These are phyloP conservation scores for Astrocystis sublimbata DNA, from an alignment of 495 filamentous ascomycete species.

Conservation along the genomic window DNA sequence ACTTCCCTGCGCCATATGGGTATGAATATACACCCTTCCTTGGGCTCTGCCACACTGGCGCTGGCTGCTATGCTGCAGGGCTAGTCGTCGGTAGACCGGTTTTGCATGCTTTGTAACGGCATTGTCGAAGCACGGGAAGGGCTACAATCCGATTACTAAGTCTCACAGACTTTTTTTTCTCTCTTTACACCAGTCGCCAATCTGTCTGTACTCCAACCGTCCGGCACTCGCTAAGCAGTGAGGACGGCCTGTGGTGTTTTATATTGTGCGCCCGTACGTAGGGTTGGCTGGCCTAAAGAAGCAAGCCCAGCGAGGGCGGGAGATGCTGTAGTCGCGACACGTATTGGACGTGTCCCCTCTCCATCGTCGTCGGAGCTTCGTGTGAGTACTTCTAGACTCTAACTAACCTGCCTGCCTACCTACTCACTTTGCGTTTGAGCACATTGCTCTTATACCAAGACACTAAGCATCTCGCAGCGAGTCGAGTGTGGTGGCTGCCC, in stretches of 20 bases:
- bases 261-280: conserved; percentile 12
- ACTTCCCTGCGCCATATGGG: too few species aligned
- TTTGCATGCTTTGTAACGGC: neutral
- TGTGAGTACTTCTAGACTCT: neutral
- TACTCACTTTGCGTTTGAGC: conserved; percentile 1
- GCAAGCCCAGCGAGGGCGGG: conserved; percentile 2
- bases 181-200: too few species aligned
- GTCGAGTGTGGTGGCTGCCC: conserved; percentile 7
- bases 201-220: conserved; percentile 3
- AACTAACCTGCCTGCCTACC: too few species aligned
- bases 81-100: neutral
- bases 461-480: too few species aligned
- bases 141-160: too few species aligned
- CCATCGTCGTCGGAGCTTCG: too few species aligned
- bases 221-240: too few species aligned
- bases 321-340: neutral
- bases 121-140: neutral
- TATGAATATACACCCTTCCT: neutral
- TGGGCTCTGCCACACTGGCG: neutral
- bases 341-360: neutral
- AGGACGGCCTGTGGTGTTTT: neutral
- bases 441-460: too few species aligned
- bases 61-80: neutral
- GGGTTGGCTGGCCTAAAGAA: neutral
- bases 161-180: too few species aligned